Evolutionary conservation across 1,284 basidiomycete genomes (phyloP), one percentile per base, ranked within the genome.

Genomic region (Boletus nobilissimus): DNA sequence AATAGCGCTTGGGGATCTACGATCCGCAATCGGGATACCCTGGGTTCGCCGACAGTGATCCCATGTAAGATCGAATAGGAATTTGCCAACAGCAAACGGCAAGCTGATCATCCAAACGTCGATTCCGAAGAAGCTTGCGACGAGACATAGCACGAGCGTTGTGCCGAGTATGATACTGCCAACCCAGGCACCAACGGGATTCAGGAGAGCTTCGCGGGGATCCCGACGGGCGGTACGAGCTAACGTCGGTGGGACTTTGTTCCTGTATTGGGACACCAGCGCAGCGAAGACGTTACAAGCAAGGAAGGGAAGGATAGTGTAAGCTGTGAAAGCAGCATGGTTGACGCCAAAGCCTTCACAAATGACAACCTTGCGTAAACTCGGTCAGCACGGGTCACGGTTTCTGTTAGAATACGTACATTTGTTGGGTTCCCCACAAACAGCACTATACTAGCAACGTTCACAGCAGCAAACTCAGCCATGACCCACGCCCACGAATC

Each of bases 401-500:
- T 19, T 36, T 46, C 19, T 5, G 48, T 16, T 38, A 51, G 32
- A 67, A 72, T 24, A 78, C 89, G 82, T 71, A 90, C 92, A 80
- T 95, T 95, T 2, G 94, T 94, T 2, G 92, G 93, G 80, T 94
- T 95, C 0, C 94, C 93, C 13, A 94, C 90, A 63, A 94, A 92
- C 1, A 92, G 84, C 38, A 92, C 90, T 90, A 91, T 90, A 81
- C 91, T 89, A 40, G 93, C 94, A 85, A 97, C 95, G 85, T 99
- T 99, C 11, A 96, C 96, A 0, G 90, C 91, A 1, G 90, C 88
- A 76, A 92, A 92, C 76, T 92, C 89, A 36, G 90, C 88, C 75
- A 91, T 90, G 64, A 92, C 82, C 89, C 90, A 91, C 3, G 89
- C 84, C 11, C 85, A 81, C 1, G 88, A 86, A 51, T 89, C 84